Evolutionary conservation across 345 rosid genomes (phyloP).

Genomic region (Camelina neglecta): DNA sequence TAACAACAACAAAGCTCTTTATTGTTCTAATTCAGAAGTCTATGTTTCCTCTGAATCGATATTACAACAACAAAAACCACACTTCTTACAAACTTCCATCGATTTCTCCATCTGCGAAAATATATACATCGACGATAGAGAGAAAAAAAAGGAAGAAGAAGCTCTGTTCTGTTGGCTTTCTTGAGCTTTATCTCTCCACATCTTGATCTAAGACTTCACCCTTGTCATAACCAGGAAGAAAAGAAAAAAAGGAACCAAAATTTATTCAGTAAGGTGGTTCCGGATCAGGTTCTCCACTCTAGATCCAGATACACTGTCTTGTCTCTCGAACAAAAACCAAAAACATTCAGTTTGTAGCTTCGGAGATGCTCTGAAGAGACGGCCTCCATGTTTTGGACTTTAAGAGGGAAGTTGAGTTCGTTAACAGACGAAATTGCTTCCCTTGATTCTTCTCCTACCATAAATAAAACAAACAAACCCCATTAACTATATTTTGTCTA

Average conservation of each 20-base stretch:
- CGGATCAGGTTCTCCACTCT: constrained; percentile 8
- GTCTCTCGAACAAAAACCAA: constrained; percentile 9
- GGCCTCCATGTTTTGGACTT: constrained; percentile 82
- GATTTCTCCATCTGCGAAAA: constrained; percentile 41
- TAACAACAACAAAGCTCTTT: not conserved
- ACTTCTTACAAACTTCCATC: constrained; percentile 35
- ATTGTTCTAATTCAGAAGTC: constrained; percentile 15
- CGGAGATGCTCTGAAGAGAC: constrained; percentile 79
- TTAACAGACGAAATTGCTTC: constrained; percentile 51
- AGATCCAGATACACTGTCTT: constrained; percentile 25
- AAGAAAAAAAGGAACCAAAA: not conserved
- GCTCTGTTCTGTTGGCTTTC: constrained; percentile 12
- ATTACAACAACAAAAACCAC: constrained; percentile 29
- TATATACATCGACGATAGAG: constrained; percentile 43
- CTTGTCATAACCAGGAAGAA: constrained; percentile 2
- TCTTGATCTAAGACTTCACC: constrained; percentile 27
- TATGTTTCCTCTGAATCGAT: constrained; percentile 3
- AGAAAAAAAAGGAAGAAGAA: constrained; percentile 17
- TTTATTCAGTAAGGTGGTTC: constrained; percentile 25
- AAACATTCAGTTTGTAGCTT: constrained; percentile 56
- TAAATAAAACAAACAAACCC: not conserved
- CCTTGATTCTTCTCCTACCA: constrained; percentile 56
- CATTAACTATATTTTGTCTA: not conserved
- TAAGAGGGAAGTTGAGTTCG: constrained; percentile 44
- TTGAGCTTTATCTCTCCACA: constrained; percentile 29